Conservation (phyloP, 768 basidiomycete genomes). For the Russula ochroleuca region DNA sequence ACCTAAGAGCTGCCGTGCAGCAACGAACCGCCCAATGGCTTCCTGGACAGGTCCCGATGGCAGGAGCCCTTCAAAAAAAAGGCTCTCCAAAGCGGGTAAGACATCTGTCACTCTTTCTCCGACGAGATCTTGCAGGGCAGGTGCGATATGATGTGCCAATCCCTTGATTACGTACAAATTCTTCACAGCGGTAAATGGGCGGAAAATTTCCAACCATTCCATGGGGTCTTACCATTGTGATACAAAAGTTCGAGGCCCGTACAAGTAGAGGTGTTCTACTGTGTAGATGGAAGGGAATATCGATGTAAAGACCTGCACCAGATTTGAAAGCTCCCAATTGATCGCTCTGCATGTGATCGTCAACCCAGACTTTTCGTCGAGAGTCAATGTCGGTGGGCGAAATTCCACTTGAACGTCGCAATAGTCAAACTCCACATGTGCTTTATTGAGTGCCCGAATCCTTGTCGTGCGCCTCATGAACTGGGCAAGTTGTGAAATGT, state of each 20-base stretch:
- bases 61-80: neutral
- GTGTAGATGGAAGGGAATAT: too few species aligned
- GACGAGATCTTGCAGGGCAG: neutral
- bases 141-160: neutral
- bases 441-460: neutral
- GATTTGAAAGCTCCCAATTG: too few species aligned
- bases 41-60: neutral
- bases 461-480: neutral
- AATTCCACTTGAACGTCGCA: neutral
- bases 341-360: too few species aligned
- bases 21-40: neutral
- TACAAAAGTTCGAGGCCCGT: too few species aligned
- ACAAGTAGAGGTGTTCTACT: neutral
- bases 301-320: too few species aligned
- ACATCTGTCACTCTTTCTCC: neutral
- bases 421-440: too few species aligned
- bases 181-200: neutral
- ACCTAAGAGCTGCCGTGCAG: too few species aligned
- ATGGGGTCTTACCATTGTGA: neutral
- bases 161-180: neutral
- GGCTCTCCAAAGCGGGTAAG: neutral
- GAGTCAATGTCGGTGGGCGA: too few species aligned
- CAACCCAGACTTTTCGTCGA: too few species aligned
- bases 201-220: neutral
- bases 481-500: neutral